These are phyloP conservation scores for Eucalyptus pumila DNA, from an alignment of 345 rosid genomes.

Conservation along the genomic window DNA sequence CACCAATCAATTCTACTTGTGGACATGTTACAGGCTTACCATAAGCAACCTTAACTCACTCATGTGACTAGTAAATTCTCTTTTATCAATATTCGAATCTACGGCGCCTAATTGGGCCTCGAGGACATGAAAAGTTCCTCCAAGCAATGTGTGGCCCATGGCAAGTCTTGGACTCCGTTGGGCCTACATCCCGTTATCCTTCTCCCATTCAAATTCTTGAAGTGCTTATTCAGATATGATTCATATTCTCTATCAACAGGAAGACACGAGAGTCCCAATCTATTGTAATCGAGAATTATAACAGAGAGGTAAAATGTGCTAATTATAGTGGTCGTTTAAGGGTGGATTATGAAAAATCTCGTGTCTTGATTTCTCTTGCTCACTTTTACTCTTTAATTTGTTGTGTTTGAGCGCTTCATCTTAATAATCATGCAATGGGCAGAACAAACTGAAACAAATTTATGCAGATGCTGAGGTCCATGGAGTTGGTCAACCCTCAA, in stretches of 20 bases:
- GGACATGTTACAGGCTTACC: not conserved
- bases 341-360: no score
- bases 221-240: not conserved
- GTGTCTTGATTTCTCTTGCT: not conserved
- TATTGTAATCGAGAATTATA: no score
- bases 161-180: not conserved
- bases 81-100: not conserved
- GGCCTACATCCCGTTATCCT: not conserved
- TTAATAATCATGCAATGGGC: not conserved
- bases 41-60: not conserved
- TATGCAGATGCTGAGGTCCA: not conserved
- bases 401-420: not conserved
- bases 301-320: not conserved
- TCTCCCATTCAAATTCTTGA: not conserved
- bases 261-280: rapidly evolving
- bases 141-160: not conserved
- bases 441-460: not conserved
- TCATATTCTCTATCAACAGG: no score
- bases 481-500: not conserved
- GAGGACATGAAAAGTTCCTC: not conserved
- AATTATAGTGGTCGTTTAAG: not conserved
- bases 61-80: not conserved
- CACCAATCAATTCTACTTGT: not conserved
- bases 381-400: not conserved
- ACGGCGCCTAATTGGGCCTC: not conserved